A percentile compares a stretch with the other conserved stretches of the same genome.
Evolutionary conservation across 2,329 filamentous ascomycete genomes (phyloP).

Genomic region (Beauveria pseudobassiana): DNA sequence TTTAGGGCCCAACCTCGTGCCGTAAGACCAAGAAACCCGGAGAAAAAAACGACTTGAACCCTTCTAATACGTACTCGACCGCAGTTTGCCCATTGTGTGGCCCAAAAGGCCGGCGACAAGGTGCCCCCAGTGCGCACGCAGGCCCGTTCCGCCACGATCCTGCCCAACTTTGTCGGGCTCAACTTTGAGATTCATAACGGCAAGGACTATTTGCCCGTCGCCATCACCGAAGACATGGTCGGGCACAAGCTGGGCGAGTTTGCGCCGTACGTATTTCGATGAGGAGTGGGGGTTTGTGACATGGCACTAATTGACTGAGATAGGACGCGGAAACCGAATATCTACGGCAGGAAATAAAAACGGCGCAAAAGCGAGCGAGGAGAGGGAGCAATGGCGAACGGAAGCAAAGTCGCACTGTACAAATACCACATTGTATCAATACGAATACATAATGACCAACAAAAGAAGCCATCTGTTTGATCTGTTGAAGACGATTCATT

Average conservation of each 20-base stretch:
- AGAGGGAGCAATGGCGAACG: background rate
- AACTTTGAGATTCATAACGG: conserved; percentile 90
- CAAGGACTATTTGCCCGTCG: conserved; percentile 74
- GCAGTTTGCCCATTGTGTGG: conserved; percentile 56
- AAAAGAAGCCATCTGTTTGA: background rate
- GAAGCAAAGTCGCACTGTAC: conserved; percentile 18
- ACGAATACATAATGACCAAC: conserved; percentile 13
- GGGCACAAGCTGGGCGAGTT: conserved; percentile 94
- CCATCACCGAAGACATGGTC: conserved; percentile 92
- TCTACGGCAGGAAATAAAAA: conserved; percentile 32
- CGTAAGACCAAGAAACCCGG: conserved; percentile 32
- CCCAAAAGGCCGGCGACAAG: conserved; percentile 52
- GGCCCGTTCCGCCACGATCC: conserved; percentile 79
- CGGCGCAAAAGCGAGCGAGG: background rate
- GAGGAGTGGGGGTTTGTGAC: background rate
- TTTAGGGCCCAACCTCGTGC: conserved; percentile 45
- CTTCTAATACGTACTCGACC: conserved; percentile 10
- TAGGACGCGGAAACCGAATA: conserved; percentile 52
- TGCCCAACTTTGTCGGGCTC: conserved; percentile 86
- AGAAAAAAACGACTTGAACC: background rate
- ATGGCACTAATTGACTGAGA: background rate
- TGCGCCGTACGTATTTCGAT: conserved; percentile 57
- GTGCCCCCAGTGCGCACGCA: conserved; percentile 74
- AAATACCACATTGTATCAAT: conserved; percentile 24
- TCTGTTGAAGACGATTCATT: background rate